Evolutionary conservation across 2,329 filamentous ascomycete genomes (phyloP).

Genomic region (Dothidotthia symphoricarpi): DNA sequence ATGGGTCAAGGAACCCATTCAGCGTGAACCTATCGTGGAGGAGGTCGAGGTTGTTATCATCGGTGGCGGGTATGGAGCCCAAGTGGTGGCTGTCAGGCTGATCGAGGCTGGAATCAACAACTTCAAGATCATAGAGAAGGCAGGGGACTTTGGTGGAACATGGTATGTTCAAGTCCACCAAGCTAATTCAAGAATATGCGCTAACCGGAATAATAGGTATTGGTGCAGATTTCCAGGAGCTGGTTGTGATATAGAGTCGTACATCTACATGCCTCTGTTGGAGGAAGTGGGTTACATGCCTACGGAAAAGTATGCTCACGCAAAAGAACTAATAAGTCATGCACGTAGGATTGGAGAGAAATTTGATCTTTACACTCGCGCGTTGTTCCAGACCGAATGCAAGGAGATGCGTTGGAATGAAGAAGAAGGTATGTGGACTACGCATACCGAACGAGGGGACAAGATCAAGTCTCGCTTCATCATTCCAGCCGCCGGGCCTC

Average conservation of each 20-base stretch:
- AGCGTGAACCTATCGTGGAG: slow-evolving; percentile 27
- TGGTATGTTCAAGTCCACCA: slow-evolving; percentile 34
- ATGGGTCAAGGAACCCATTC: slow-evolving; percentile 27
- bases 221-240: slow-evolving; percentile 43
- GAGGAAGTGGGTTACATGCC: slow-evolving; percentile 52
- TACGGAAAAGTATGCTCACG: slow-evolving; percentile 49
- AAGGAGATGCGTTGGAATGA: slow-evolving; percentile 52
- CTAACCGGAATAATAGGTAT: slow-evolving; percentile 28
- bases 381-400: slow-evolving; percentile 51
- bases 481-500: slow-evolving; percentile 44
- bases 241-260: slow-evolving; percentile 31
- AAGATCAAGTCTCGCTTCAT: slow-evolving; percentile 43
- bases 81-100: slow-evolving; percentile 44
- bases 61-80: slow-evolving; percentile 48
- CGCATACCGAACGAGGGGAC: slow-evolving; percentile 20
- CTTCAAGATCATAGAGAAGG: slow-evolving; percentile 47
- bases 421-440: slow-evolving; percentile 32
- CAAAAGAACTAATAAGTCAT: slow-evolving; percentile 50
- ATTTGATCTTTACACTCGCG: slow-evolving; percentile 45
- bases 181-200: no score
- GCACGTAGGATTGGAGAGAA: slow-evolving; percentile 47
- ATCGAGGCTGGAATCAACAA: slow-evolving; percentile 43
- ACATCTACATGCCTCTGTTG: slow-evolving; percentile 31
- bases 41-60: slow-evolving; percentile 39
- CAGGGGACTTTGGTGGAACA: slow-evolving; percentile 50